A percentile compares a stretch with the other conserved stretches of the same genome.
These are phyloP conservation scores for Sanguinoderma infundibulare DNA, from an alignment of 1,284 basidiomycete genomes.

Conservation along the genomic window DNA sequence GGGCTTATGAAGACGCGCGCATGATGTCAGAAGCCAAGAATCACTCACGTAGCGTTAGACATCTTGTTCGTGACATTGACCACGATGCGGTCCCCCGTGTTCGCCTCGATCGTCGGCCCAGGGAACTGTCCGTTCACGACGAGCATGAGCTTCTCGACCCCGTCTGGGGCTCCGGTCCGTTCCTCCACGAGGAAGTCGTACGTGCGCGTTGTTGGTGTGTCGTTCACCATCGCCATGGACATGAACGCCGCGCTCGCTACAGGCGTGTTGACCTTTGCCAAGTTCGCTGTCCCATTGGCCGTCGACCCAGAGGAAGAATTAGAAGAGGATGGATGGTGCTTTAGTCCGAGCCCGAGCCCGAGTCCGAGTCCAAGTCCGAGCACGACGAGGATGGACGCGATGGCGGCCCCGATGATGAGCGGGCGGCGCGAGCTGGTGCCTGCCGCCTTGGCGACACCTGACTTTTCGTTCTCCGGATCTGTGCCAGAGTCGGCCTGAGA, in stretches of 20 bases:
- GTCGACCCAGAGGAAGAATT: constrained; percentile 20
- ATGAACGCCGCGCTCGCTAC: constrained; percentile 33
- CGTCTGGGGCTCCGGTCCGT: constrained; percentile 41
- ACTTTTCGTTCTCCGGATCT: neutral
- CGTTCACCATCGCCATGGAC: constrained; percentile 32
- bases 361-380: constrained; percentile 42
- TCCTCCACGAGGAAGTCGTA: constrained; percentile 41
- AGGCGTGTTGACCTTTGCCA: constrained; percentile 20
- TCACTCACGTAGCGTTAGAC: constrained; percentile 36
- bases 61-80: constrained; percentile 47
- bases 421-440: neutral
- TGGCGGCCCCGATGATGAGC: constrained; percentile 12
- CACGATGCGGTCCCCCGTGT: constrained; percentile 47
- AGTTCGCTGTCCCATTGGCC: constrained; percentile 10
- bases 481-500: neutral
- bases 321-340: constrained; percentile 27
- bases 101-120: constrained; percentile 53
- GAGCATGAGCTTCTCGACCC: constrained; percentile 43
- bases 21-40: neutral
- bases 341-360: constrained; percentile 45
- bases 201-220: constrained; percentile 36
- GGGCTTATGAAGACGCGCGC: too few species aligned
- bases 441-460: neutral
- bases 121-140: constrained; percentile 53
- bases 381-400: constrained; percentile 27